Evolutionary conservation across 2,329 filamentous ascomycete genomes (phyloP).

Genomic region (Volutella citrinella): DNA sequence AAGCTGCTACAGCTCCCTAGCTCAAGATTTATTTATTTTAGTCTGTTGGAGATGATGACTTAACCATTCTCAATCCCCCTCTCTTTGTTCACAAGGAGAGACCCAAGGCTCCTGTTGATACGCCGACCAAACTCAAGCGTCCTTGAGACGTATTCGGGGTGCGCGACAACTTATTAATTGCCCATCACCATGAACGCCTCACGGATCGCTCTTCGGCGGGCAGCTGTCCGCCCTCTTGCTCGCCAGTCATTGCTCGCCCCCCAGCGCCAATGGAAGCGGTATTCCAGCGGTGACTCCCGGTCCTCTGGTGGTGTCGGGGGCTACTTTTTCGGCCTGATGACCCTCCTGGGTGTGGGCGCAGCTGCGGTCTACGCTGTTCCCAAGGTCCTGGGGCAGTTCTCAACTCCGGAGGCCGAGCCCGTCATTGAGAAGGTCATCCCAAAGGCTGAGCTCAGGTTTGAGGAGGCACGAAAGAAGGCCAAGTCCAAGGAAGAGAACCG

Average conservation of each 20-base stretch:
- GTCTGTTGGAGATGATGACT: too few species aligned
- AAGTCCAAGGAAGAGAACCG: conserved; percentile 68
- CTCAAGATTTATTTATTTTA: too few species aligned
- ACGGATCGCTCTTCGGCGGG: conserved; percentile 26
- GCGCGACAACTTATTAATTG: too few species aligned
- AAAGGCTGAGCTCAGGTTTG: conserved; percentile 61
- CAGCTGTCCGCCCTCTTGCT: conserved; percentile 21
- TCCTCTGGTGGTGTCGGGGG: conserved; percentile 22
- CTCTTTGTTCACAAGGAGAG: too few species aligned
- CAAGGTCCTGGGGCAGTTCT: conserved; percentile 27
- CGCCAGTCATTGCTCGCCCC: conserved; percentile 17
- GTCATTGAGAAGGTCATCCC: conserved; percentile 9
- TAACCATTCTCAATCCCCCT: too few species aligned
- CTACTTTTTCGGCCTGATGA: conserved; percentile 28
- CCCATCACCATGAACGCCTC: conserved; percentile 33
- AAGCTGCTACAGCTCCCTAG: too few species aligned
- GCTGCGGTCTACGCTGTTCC: conserved; percentile 39
- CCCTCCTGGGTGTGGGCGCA: conserved; percentile 37
- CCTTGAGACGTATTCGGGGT: too few species aligned
- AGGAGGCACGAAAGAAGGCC: conserved; percentile 58
- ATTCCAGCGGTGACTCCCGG: conserved; percentile 22
- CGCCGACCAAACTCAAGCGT: too few species aligned
- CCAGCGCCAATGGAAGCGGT: conserved; percentile 29
- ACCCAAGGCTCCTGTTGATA: too few species aligned
- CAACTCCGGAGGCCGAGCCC: conserved; percentile 14